Percentiles rank a stretch among this genome's conserved stretches.
phyloP scores from a whole-genome alignment of 2,329 filamentous ascomycete species.

The Penicillium frequentans region DNA sequence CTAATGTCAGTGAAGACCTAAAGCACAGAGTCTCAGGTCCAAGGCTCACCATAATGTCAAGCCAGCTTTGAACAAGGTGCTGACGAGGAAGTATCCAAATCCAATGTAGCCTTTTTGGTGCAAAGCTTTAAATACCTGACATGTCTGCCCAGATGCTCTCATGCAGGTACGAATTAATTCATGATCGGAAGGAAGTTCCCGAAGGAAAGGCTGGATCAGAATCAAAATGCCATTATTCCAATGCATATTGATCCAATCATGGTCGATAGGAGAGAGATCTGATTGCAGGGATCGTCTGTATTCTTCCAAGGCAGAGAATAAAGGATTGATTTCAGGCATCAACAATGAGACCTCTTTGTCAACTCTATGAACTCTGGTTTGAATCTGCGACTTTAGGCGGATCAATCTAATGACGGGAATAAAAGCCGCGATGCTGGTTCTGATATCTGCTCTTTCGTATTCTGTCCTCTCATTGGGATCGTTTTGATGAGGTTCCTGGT shows the following conservation, averaged over 20 bases:
- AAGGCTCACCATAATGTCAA: not conserved
- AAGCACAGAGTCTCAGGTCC: not conserved
- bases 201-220: conserved; percentile 17
- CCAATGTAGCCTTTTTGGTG: conserved; percentile 6
- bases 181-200: conserved; percentile 7
- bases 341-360: conserved; percentile 5
- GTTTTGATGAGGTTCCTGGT: conserved; percentile 6
- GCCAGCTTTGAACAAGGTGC: conserved; percentile 3
- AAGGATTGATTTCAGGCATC: conserved; percentile 7
- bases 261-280: conserved; percentile 8
- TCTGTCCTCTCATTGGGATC: not conserved
- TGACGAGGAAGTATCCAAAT: conserved; percentile 5
- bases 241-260: conserved; percentile 21
- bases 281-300: conserved; percentile 7
- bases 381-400: conserved; percentile 15
- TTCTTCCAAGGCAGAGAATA: conserved; percentile 12
- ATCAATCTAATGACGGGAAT: conserved; percentile 12
- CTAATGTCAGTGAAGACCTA: not conserved
- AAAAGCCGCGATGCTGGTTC: conserved; percentile 2
- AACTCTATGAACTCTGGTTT: conserved; percentile 13
- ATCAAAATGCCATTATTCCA: conserved; percentile 17
- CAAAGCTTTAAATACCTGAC: conserved; percentile 17
- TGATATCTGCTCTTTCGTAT: not conserved
- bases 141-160: conserved; percentile 16
- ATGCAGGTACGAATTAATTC: conserved; percentile 12